These are phyloP conservation scores for Ochromonas danica DNA, from an alignment of 108 stramenopile genomes.

Conservation along the genomic window DNA sequence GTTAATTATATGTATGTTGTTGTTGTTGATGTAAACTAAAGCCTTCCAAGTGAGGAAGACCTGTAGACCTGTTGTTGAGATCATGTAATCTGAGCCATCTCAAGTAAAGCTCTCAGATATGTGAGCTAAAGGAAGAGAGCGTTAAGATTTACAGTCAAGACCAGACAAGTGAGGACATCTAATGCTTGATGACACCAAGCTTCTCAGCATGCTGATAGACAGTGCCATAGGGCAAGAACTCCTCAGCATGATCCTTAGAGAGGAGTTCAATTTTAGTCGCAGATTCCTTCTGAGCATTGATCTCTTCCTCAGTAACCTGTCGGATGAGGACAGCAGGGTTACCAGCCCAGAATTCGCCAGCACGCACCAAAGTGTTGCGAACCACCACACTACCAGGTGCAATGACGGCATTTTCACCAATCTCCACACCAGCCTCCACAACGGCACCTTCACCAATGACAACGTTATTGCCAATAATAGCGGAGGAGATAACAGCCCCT, in stretches of 20 bases:
- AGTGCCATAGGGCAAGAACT: constrained; percentile 79
- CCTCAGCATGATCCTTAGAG: constrained; percentile 72
- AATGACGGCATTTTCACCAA: constrained; percentile 22
- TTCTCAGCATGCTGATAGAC: constrained; percentile 52
- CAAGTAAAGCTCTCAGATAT: no score
- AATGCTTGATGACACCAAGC: no score
- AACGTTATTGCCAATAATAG: constrained; percentile 67
- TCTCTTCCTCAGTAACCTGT: constrained; percentile 68
- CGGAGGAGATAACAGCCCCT: constrained; percentile 64
- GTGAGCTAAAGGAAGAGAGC: no score
- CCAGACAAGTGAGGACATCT: no score
- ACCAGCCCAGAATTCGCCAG: constrained; percentile 83
- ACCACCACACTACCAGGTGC: constrained; percentile 86
- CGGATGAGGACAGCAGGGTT: constrained; percentile 79
- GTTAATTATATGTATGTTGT: no score
- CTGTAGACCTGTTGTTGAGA: no score
- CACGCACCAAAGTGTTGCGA: constrained; percentile 74
- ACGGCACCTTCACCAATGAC: constrained; percentile 79
- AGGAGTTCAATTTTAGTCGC: neutral
- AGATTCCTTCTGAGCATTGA: constrained; percentile 57
- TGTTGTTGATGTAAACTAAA: no score
- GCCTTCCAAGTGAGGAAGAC: no score
- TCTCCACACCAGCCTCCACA: constrained; percentile 28
- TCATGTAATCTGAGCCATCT: no score
- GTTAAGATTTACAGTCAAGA: no score